Evolutionary conservation across 441 rosid species (phyloP), one percentile per base, ranked within the genome.

Genomic region (Pelargonium fulgidum): DNA sequence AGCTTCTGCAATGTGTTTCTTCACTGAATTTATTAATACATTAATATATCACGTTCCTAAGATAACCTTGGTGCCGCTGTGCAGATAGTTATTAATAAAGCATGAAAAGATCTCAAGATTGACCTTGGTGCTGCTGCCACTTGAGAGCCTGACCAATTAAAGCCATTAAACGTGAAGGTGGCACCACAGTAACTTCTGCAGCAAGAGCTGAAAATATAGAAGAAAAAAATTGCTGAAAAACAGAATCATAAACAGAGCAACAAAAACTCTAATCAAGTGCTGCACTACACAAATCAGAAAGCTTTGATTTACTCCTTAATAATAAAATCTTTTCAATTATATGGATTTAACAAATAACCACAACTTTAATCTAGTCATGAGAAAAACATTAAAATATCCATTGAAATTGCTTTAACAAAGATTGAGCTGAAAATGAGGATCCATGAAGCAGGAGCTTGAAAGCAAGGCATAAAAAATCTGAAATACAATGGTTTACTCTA

Each of bases 91-190:
- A 59, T 59, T 59, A 20, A 20, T 26, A 9, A 59, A 59, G 12
- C 29, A 7, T 59, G 3, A 8, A 19, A 20, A 59, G 33, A 59
- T 19, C 29, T 59, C 22, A 59, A 59, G 33, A 59, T 26, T 59
- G 33, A 96, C 99, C 99, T 88, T 93, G 99, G 79, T 93, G 97
- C 75, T 93, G 99, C 81, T 96, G 98, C 99, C 99, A 93, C 80
- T 96, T 96, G 70, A 96, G 79, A 73, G 98, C 96, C 84, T 96
- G 99, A 42, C 98, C 98, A 73, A 91, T 85, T 77, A 96, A 80
- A 72, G 98, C 97, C 99, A 91, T 96, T 82, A 96, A 81, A 61
- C 99, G 83, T 68, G 99, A 96, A 75, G 99, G 98, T 39, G 97
- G 98, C 69, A 96, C 99, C 59, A 93, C 96, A 70, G 83, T 89